A percentile compares a stretch with the other conserved stretches of the same genome.
These are phyloP conservation scores for Pelargonium australe DNA, from an alignment of 441 rosid species.

Conservation along the genomic window DNA sequence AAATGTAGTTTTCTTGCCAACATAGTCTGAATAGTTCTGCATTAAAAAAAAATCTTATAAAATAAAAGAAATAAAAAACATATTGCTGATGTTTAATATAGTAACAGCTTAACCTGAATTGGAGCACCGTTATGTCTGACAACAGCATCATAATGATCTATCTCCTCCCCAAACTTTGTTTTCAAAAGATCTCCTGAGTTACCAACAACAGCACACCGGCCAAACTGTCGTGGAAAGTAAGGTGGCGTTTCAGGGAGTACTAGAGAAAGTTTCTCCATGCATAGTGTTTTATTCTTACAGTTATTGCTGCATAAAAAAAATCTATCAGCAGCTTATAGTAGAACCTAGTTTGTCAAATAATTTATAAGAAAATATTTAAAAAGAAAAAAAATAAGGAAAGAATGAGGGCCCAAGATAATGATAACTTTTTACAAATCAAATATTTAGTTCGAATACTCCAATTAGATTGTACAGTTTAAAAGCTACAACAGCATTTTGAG, in stretches of 20 bases:
- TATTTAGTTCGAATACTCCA: too few relatives aligned
- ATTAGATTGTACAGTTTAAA: too few relatives aligned
- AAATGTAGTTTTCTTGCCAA: constrained; percentile 56
- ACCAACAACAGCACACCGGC: constrained; percentile 87
- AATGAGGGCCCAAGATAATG: background rate
- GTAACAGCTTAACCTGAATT: constrained; percentile 44
- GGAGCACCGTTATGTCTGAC: constrained; percentile 91
- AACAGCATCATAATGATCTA: constrained; percentile 78
- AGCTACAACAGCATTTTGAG: background rate
- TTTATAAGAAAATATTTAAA: background rate
- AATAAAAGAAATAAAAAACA: background rate
- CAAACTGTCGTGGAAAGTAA: constrained; percentile 68
- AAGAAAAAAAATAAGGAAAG: background rate
- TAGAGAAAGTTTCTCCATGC: constrained; percentile 73
- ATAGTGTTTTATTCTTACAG: constrained; percentile 68
- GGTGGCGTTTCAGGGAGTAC: constrained; percentile 81
- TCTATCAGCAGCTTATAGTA: background rate
- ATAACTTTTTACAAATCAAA: background rate
- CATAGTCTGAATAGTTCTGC: background rate
- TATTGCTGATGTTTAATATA: constrained; percentile 9
- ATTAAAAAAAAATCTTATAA: too few relatives aligned
- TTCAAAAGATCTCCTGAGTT: constrained; percentile 87
- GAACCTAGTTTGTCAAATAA: background rate
- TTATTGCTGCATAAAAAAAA: constrained; percentile 47
- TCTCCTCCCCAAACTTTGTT: constrained; percentile 82